These are phyloP conservation scores for Ormosia semicastrata DNA, from an alignment of 306 rosid genomes.

Conservation along the genomic window DNA sequence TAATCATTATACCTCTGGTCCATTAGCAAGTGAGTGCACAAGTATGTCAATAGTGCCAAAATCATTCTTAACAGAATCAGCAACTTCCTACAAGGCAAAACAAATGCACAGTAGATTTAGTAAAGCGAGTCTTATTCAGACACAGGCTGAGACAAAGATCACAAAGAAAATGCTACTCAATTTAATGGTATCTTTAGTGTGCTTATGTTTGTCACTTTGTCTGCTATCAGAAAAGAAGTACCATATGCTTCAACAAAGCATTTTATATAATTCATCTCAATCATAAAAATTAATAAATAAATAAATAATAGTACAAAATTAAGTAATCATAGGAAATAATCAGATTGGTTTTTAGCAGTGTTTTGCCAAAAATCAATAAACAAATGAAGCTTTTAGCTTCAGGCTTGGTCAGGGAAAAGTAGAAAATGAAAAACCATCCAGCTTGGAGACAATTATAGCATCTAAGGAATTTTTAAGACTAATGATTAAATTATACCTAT, in stretches of 20 bases:
- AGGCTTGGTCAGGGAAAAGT: not conserved
- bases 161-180: not conserved
- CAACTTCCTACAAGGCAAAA: slow-evolving; percentile 66
- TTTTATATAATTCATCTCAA: not conserved
- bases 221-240: not conserved
- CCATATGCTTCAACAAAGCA: not conserved
- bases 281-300: not conserved
- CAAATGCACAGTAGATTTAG: not conserved
- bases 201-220: not conserved
- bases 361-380: not conserved
- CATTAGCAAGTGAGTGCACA: slow-evolving; percentile 94
- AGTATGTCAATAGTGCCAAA: slow-evolving; percentile 84
- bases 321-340: not conserved
- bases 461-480: not conserved
- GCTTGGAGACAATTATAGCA: not conserved
- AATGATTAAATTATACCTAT: not conserved
- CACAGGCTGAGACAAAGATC: not conserved
- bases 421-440: not conserved
- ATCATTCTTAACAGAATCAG: slow-evolving; percentile 72
- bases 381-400: not conserved
- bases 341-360: not conserved
- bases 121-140: not conserved
- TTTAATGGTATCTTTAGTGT: not conserved
- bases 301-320: not conserved
- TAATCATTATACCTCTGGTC: slow-evolving; percentile 64